Evolutionary conservation across 1,284 basidiomycete species (phyloP).

Genomic region (Bondarzewia mesenterica): DNA sequence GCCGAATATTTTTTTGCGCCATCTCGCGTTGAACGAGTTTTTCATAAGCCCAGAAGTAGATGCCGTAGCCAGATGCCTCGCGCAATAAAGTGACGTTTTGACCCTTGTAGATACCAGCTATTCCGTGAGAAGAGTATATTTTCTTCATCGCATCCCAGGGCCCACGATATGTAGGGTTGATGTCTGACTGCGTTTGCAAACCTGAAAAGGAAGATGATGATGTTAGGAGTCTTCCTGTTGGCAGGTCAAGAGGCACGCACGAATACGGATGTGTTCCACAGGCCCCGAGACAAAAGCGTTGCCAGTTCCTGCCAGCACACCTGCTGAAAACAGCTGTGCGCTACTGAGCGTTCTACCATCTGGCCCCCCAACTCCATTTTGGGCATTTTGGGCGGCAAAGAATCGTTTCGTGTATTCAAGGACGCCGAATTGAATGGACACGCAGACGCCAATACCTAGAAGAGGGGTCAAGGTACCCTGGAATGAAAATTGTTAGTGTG

Average conservation of each 20-base stretch:
- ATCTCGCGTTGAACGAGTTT: constrained; percentile 84
- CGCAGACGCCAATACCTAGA: constrained; percentile 90
- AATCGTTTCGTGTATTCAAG: constrained; percentile 86
- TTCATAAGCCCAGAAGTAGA: constrained; percentile 93
- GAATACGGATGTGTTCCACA: constrained; percentile 96
- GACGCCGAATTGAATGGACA: constrained; percentile 94
- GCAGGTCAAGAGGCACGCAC: constrained; percentile 38
- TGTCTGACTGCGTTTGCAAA: constrained; percentile 80
- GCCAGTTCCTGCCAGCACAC: constrained; percentile 81
- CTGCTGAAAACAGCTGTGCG: constrained; percentile 70
- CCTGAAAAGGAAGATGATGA: constrained; percentile 33
- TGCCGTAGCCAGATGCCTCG: constrained; percentile 80
- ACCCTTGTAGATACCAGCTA: constrained; percentile 86
- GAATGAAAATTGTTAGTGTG: neutral
- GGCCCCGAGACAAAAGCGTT: constrained; percentile 93
- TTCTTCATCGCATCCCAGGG: constrained; percentile 83
- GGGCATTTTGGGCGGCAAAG: constrained; percentile 58
- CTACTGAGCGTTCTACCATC: constrained; percentile 50
- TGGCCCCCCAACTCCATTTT: constrained; percentile 47
- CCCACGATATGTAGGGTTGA: constrained; percentile 68
- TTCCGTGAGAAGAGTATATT: constrained; percentile 68
- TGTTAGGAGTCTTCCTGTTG: neutral
- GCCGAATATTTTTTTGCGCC: constrained; percentile 54
- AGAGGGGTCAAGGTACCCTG: constrained; percentile 92
- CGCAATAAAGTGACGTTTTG: constrained; percentile 86